phyloP scores from a whole-genome alignment of 2,329 filamentous ascomycete genomes.

The Penicillium rolfsii region DNA sequence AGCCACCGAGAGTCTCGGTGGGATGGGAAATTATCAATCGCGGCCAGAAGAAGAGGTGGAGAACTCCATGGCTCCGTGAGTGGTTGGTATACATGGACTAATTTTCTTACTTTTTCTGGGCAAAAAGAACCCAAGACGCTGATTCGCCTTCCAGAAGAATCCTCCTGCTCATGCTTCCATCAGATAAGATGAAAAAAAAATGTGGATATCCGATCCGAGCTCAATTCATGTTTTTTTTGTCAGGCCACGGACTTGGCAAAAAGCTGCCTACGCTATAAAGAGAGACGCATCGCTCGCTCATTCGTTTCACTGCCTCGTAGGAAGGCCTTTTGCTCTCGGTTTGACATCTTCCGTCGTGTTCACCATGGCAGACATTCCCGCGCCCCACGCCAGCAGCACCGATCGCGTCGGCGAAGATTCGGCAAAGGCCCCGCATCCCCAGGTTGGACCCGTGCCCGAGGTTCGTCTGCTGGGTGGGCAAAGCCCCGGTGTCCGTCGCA shows the following conservation, averaged over 20 bases:
- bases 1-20: background rate
- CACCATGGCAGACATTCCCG: slow-evolving; percentile 3
- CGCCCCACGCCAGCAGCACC: background rate
- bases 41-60: slow-evolving; percentile 10
- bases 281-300: background rate
- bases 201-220: background rate
- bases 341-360: background rate
- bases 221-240: background rate
- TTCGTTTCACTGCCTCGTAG: background rate
- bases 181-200: slow-evolving; percentile 17
- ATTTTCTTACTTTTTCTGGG: background rate
- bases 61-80: background rate
- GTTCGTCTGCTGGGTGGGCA: slow-evolving; percentile 17
- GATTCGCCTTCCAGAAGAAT: background rate
- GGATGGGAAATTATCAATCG: background rate
- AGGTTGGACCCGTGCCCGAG: slow-evolving; percentile 2
- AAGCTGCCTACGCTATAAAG: background rate
- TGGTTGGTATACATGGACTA: background rate
- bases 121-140: background rate
- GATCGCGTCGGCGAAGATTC: slow-evolving; percentile 3
- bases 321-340: background rate
- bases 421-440: slow-evolving; percentile 13
- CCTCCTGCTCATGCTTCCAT: background rate
- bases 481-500: slow-evolving; percentile 60
- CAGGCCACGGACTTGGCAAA: slow-evolving; percentile 9